Percentiles rank a stretch among this genome's conserved stretches.
Conservation (phyloP, 2,329 filamentous ascomycete genomes). For the Alternaria sp. region DNA sequence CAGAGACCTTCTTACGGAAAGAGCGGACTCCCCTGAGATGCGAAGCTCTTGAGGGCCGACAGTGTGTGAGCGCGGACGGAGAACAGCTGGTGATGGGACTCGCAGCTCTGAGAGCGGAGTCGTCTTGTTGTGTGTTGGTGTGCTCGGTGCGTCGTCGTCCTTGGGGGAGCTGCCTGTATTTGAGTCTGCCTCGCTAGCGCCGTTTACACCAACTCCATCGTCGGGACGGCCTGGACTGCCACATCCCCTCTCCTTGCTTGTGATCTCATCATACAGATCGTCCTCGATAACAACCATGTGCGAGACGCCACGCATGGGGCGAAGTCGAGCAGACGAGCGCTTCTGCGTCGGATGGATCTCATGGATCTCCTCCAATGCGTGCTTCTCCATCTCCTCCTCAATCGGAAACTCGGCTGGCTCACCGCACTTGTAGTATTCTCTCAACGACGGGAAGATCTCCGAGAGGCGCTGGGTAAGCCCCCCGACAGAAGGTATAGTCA, state of each 20-base stretch:
- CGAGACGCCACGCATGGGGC: constrained; percentile 41
- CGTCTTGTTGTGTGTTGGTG: constrained; percentile 21
- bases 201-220: constrained; percentile 9
- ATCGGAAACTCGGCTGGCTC: constrained; percentile 42
- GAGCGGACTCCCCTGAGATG: constrained; percentile 24
- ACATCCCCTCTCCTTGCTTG: constrained; percentile 24
- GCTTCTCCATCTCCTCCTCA: constrained; percentile 48
- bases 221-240: constrained; percentile 6
- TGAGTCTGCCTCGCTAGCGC: constrained; percentile 18
- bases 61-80: constrained; percentile 33
- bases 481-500: constrained; percentile 55
- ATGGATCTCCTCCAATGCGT: constrained; percentile 39
- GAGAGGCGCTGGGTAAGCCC: constrained; percentile 55
- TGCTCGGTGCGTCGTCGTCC: constrained; percentile 9
- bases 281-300: constrained; percentile 43
- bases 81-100: constrained; percentile 27
- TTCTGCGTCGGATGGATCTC: constrained; percentile 39
- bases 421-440: constrained; percentile 46
- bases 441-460: constrained; percentile 53
- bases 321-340: constrained; percentile 43
- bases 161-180: constrained; percentile 9
- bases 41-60: constrained; percentile 23
- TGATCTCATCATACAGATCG: constrained; percentile 42
- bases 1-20: constrained; percentile 34
- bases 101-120: constrained; percentile 30